Percentiles rank a stretch among this genome's conserved stretches.
These are phyloP conservation scores for Pyrenochaeta sp. DNA, from an alignment of 2,329 filamentous ascomycete species.

Conservation along the genomic window DNA sequence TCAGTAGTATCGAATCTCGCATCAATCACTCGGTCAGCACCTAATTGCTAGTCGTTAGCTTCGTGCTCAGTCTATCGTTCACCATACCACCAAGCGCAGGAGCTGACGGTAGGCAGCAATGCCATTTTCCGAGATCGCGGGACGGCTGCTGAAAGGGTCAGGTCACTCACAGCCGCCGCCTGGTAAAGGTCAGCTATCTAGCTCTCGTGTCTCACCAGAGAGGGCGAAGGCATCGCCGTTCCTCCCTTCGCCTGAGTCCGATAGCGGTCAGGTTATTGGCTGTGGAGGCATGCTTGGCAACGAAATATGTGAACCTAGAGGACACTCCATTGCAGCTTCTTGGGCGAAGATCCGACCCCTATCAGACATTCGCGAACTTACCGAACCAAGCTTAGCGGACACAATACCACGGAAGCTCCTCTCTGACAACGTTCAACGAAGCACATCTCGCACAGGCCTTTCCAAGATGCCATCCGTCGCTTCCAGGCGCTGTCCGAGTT, in stretches of 20 bases:
- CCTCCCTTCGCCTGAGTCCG: slow-evolving; percentile 16
- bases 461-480: slow-evolving; percentile 43
- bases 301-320: slow-evolving; percentile 35
- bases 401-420: slow-evolving; percentile 39
- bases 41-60: slow-evolving; percentile 35
- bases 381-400: slow-evolving; percentile 58
- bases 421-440: slow-evolving; percentile 31
- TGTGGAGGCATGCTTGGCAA: slow-evolving; percentile 39
- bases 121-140: slow-evolving; percentile 40
- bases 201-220: slow-evolving; percentile 27
- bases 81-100: slow-evolving; percentile 16
- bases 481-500: slow-evolving; percentile 42
- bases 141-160: slow-evolving; percentile 47
- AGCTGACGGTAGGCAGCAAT: slow-evolving; percentile 39
- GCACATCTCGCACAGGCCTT: slow-evolving; percentile 37
- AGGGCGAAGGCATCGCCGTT: slow-evolving; percentile 19
- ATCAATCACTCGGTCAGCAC: slow-evolving; percentile 45
- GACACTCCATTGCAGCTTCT: slow-evolving; percentile 31
- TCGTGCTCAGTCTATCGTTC: slow-evolving; percentile 34
- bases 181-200: slow-evolving; percentile 25
- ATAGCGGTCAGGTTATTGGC: slow-evolving; percentile 16
- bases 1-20: slow-evolving; percentile 45
- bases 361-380: slow-evolving; percentile 61
- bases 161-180: slow-evolving; percentile 38
- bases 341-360: slow-evolving; percentile 54